These are phyloP conservation scores for Mortierella sp. DNA, from an alignment of 371 early-diverging fungal species.

Conservation along the genomic window DNA sequence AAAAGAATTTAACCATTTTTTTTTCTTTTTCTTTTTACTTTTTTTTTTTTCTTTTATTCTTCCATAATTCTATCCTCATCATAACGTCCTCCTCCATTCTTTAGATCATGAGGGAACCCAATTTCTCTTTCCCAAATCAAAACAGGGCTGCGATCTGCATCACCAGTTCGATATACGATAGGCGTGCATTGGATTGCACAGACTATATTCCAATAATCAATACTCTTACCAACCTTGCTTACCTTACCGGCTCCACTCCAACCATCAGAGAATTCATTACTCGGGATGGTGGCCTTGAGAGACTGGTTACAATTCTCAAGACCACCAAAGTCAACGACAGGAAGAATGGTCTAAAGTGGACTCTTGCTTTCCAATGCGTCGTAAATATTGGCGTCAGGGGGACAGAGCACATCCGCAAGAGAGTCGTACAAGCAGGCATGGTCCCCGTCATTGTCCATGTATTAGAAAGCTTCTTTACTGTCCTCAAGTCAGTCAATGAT, in stretches of 20 bases:
- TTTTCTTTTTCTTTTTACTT: background rate
- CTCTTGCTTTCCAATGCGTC: constrained; percentile 86
- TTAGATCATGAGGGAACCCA: constrained; percentile 82
- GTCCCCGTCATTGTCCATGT: constrained; percentile 83
- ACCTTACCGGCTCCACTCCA: constrained; percentile 85
- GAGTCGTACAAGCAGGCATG: constrained; percentile 88
- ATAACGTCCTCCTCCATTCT: background rate
- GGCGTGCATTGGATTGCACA: constrained; percentile 91
- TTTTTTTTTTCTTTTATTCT: background rate
- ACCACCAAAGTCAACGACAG: constrained; percentile 74
- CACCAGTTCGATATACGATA: constrained; percentile 87
- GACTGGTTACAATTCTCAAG: constrained; percentile 83
- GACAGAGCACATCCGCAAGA: constrained; percentile 81
- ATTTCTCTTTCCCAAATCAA: constrained; percentile 80
- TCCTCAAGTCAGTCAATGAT: constrained; percentile 69
- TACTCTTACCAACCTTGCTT: constrained; percentile 88
- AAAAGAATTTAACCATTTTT: background rate
- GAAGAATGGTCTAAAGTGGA: constrained; percentile 83
- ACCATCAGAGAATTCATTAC: constrained; percentile 85
- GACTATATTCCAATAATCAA: constrained; percentile 87
- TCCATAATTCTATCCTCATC: constrained; percentile 1
- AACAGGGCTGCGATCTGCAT: constrained; percentile 86
- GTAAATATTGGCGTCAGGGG: constrained; percentile 91
- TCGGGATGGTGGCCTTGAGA: constrained; percentile 90
- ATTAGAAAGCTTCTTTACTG: constrained; percentile 76